Evolutionary conservation across 768 basidiomycete genomes (phyloP), one percentile per base, ranked within the genome.

Genomic region (Sutorius australiensis): DNA sequence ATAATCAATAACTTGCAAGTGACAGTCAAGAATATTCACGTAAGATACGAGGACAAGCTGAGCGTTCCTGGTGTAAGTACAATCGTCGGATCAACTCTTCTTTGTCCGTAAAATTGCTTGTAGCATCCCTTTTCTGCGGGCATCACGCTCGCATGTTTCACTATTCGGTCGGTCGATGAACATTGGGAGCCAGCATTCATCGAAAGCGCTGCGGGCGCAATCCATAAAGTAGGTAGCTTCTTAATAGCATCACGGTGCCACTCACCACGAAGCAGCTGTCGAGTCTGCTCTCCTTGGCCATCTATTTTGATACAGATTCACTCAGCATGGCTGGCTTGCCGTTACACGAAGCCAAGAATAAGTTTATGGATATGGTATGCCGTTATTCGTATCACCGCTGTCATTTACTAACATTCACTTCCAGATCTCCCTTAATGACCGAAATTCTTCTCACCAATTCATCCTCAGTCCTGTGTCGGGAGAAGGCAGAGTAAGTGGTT

Each of bases 71-170:
- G 89, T 28, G 94, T 94, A 69, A 63, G 88, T 74, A 27, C 33
- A 4, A 24, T 19, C n/a, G 10, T 57, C 34, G 5, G 37, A 34
- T 48, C 37, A 5, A 16, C 14, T 16, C 8, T 37, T 1, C 36
- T 31, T 30, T 50, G 48, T 39, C 40, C 16, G 32, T 43, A 54
- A 53, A 24, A 16, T 44, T 46, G 3, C 42, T 34, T 39, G 13
- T 61, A 98, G 89, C 95, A 97, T 69, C 95, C 95, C 16, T 98
- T 99, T 65, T 88, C 95, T 7, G 87, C 86, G 31, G 97, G 97
- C 42, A 63, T 93, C 36, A 98, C 97, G 1, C 75, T 99, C 30
- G 84, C 87, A 4, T 83, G 84, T 17, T 98, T 98, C 67, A 84
- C 87, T 11, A 91, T 92, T 21, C 81, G 86, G 21, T 98, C 97